Evolutionary conservation across 306 rosid species (phyloP), one percentile per base, ranked within the genome.

Genomic region (Pyrus betulifolia): DNA sequence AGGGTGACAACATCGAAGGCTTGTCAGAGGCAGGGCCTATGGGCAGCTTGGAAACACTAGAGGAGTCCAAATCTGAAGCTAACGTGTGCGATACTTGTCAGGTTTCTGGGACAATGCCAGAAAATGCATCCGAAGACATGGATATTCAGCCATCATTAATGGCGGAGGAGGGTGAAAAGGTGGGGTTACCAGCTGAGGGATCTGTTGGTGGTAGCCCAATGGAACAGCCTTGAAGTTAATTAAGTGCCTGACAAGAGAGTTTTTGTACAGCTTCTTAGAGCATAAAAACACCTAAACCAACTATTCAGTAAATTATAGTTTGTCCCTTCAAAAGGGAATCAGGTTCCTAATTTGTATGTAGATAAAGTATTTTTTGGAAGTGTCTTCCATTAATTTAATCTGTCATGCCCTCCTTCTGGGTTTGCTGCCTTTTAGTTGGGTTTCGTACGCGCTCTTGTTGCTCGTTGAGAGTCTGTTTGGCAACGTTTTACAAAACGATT

Each of bases 181-280:
- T 59, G 17, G 70, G 60, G 63, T 23, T 31, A 54, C 13, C 67
- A 19, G 59, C 79, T 2, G 77, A 69, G 74, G 76, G 59, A 74
- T 55, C 30, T 30, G 69, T 31, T 35, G 31, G 30, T 3, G 78
- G 40, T 71, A 73, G 74, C 69, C 18, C 79, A 44, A 62, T 30
- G 38, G 63, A 61, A 66, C 71, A 11, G 72, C 75, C 80, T 49
- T 19, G 11, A 73, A 62, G 71, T 58, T 21, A 23, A 67, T 49
- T 44, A 55, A 18, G 69, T 45, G 15, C 44, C 46, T 77, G 73
- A 31, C 40, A 27, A 42, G 46, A 44, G 66, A 58, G 52, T 54
- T 22, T 49, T 40, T 45, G 87, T 77, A 78, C 72, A 79, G 83
- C 69, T 25, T 55, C 40, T 59, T 40, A 38, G 67, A 22, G 33